Conservation (phyloP, 345 rosid genomes). For the Salix purpurea region DNA sequence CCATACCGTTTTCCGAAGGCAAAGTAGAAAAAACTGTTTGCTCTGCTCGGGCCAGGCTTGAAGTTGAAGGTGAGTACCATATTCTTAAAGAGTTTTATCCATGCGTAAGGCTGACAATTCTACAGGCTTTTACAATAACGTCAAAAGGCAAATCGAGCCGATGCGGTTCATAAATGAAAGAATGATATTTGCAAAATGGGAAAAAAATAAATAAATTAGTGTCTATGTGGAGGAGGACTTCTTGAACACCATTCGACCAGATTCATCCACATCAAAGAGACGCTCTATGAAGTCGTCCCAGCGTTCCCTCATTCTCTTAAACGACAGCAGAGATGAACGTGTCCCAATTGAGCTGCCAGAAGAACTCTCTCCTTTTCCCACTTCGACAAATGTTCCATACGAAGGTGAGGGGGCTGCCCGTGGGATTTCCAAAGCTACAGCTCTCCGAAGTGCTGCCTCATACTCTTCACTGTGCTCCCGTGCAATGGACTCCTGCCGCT, state of each 20-base stretch:
- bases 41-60: neutral
- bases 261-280: slow-evolving; percentile 47
- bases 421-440: slow-evolving; percentile 66
- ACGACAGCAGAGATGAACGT: slow-evolving; percentile 25
- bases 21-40: neutral
- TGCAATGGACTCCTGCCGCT: slow-evolving; percentile 56
- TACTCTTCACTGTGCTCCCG: slow-evolving; percentile 78
- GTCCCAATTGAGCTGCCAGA: slow-evolving; percentile 40
- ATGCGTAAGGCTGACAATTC: neutral
- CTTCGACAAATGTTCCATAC: slow-evolving; percentile 75
- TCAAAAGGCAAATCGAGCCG: neutral
- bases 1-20: neutral
- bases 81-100: neutral
- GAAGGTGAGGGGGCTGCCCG: slow-evolving; percentile 43
- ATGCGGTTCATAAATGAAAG: slow-evolving; percentile 1
- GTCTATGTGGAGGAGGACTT: slow-evolving; percentile 17
- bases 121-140: neutral
- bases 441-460: slow-evolving; percentile 74
- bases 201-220: neutral
- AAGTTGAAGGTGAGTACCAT: neutral
- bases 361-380: slow-evolving; percentile 55
- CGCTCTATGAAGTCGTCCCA: slow-evolving; percentile 57
- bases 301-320: slow-evolving; percentile 38
- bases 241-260: slow-evolving; percentile 49
- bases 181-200: slow-evolving; percentile 17